Base-by-base conservation (phyloP, 768 basidiomycete species). In the Tylopilus felleus region DNA sequence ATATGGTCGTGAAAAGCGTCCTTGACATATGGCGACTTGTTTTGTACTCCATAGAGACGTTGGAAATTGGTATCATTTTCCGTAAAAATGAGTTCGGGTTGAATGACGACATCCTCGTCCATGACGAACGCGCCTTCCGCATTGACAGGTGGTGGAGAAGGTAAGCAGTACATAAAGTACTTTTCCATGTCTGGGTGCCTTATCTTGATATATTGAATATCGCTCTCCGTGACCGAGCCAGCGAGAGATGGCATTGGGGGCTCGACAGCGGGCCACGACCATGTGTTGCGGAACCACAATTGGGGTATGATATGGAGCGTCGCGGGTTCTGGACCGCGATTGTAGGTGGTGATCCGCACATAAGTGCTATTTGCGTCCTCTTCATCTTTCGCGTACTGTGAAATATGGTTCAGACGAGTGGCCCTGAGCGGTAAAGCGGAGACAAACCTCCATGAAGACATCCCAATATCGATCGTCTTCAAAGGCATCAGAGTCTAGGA, bases 1-100 rank as follows among this genome's bases (percentile, higher is more conserved):
- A 99, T 92, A 69, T 98, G 92, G 71, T 99, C 95, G 64, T 99
- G 96, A 78, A 99, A 99, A 12, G 90, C 95, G 66, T 99, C 97
- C 74, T 99, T 99, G 65, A 90, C 90, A 65, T 86, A 94, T 3
- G 81, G 79, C 0, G 85, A 84, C 48, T 80, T 77, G 74, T 99
- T 99, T 60, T 85, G 76, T 8, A 90, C 94, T 21, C 86, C 88
- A 68, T 98, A 99, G 23, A 99, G 78, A 50, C 97, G 82, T 65
- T 80, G 79, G 69, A 88, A 96, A 77, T 99, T 99, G 57, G 96
- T 97, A 67, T 98, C 91, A 71, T 98, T 99, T 64, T 98, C 96
- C 14, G 94, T 95, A 71, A 99, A 99, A 17, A 98, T 71, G 33
- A 99, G 75, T 9, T 90, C 85, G 0, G 97, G 95, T 40, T 88